A percentile compares a stretch with the other conserved stretches of the same genome.
Evolutionary conservation across 768 basidiomycete species (phyloP).

Genomic region (Pulveroboletus ravenelii): DNA sequence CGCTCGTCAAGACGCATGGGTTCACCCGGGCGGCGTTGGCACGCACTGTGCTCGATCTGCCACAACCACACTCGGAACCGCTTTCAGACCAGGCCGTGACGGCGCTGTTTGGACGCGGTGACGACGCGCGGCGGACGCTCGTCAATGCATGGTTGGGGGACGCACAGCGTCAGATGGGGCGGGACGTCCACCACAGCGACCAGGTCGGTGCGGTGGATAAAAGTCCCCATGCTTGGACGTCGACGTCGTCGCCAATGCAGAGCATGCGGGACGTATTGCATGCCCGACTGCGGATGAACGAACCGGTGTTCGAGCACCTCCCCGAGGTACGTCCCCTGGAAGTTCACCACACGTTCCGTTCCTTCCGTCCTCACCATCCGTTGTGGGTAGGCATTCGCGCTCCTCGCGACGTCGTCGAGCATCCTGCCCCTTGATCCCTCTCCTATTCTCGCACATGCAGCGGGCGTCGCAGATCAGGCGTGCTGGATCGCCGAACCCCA

Average conservation of each 20-base stretch:
- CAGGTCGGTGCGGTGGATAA: not conserved
- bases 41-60: constrained; percentile 53
- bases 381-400: constrained; percentile 58
- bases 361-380: no score
- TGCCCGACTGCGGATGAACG: constrained; percentile 59
- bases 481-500: constrained; percentile 54
- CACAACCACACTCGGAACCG: constrained; percentile 47
- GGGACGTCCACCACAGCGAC: constrained; percentile 2
- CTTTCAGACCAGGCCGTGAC: constrained; percentile 68
- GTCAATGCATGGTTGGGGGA: constrained; percentile 73
- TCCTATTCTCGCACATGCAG: constrained; percentile 58
- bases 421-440: constrained; percentile 52
- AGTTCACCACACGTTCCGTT: not conserved
- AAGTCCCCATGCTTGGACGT: not conserved
- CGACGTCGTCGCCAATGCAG: not conserved
- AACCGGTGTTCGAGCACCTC: constrained; percentile 57
- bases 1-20: constrained; percentile 61
- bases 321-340: constrained; percentile 53
- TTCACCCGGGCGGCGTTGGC: constrained; percentile 72
- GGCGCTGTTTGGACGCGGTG: constrained; percentile 67
- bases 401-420: constrained; percentile 52
- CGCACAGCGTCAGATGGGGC: constrained; percentile 50
- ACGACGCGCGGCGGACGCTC: constrained; percentile 58
- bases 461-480: constrained; percentile 63
- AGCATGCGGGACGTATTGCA: constrained; percentile 50